Evolutionary conservation across 1,284 basidiomycete genomes (phyloP).

Genomic region (Trametes versicolor): DNA sequence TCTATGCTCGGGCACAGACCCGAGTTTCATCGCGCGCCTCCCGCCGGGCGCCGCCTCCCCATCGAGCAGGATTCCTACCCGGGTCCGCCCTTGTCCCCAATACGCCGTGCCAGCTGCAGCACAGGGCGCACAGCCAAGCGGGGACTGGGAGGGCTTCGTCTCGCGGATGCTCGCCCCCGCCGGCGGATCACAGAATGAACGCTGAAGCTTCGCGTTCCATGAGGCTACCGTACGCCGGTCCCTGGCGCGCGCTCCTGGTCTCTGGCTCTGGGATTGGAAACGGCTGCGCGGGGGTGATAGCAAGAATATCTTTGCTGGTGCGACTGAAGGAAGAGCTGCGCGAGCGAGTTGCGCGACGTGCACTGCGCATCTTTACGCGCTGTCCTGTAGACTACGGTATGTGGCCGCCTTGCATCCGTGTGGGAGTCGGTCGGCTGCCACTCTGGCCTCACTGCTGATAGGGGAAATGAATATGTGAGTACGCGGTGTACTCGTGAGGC

Average conservation of each 20-base stretch:
- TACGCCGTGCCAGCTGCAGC: not conserved
- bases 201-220: slow-evolving; percentile 20
- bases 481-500: too few relatives aligned
- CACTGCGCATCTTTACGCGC: not conserved
- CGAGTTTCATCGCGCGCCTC: not conserved
- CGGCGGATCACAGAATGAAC: slow-evolving; percentile 22
- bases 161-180: slow-evolving; percentile 4
- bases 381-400: not conserved
- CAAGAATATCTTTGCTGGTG: slow-evolving; percentile 6
- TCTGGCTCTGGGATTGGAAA: not conserved
- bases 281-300: slow-evolving; percentile 7
- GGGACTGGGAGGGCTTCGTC: slow-evolving; percentile 11
- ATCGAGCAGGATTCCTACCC: not conserved
- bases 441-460: too few relatives aligned
- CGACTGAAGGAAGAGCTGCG: not conserved
- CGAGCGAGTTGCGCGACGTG: not conserved
- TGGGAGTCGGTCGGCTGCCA: too few relatives aligned
- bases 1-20: not conserved
- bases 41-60: not conserved
- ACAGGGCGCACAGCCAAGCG: slow-evolving; percentile 4
- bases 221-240: slow-evolving; percentile 22
- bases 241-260: not conserved
- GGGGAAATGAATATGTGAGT: too few relatives aligned
- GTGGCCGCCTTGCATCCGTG: too few relatives aligned
- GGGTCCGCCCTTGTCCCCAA: not conserved